Evolutionary conservation across 495 filamentous ascomycete species (phyloP), one percentile per base, ranked within the genome.

Genomic region (Pyrenula massariospora): DNA sequence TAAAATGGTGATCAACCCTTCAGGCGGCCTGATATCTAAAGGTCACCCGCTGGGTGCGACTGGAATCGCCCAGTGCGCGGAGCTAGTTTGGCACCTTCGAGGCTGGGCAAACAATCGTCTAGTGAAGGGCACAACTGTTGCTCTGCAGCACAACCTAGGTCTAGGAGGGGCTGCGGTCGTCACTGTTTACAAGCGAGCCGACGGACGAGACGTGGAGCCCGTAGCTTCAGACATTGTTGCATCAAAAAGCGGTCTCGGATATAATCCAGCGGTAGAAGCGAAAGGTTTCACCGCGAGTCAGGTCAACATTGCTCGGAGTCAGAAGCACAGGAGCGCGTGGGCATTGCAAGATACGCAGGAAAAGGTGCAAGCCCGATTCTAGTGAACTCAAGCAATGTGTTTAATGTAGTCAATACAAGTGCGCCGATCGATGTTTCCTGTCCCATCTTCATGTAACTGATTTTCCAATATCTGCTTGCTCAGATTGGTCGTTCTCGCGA

Each of bases 81-180:
- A 98, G 72, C 70, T 98, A 48, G 88, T 94, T 22, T 98, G 93
- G 93, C 93, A 98, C 60, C 74, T 98, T 65, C 76, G 93, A 51
- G 93, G 93, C 2, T 96, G 93, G 93, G 93, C 92, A 11, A 95
- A 91, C 64, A 96, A 98, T 71, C 77, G 93, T 23, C 70, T 82
- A 10, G 81, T 90, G 8, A 70, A 77, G 15, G 79, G 81, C 15
- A 88, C 90, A 0, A 77, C 68, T 52, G 82, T 77, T 48, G 87
- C 88, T 50, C 68, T 98, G 69, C 93, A 96, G 73, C 93, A 98
- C 68, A 98, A 98, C 64, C 73, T 98, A 2, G 93, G 93, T 0
- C 73, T 98, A 22, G 93, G 93, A 1, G 93, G 93, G 56, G 93
- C 92, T 1, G 90, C 83, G 1, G 91, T 98, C 0, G 87, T 92